These are phyloP conservation scores for Microbotryum lychnidis-dioicae DNA, from an alignment of 1,284 basidiomycete species.

Conservation along the genomic window DNA sequence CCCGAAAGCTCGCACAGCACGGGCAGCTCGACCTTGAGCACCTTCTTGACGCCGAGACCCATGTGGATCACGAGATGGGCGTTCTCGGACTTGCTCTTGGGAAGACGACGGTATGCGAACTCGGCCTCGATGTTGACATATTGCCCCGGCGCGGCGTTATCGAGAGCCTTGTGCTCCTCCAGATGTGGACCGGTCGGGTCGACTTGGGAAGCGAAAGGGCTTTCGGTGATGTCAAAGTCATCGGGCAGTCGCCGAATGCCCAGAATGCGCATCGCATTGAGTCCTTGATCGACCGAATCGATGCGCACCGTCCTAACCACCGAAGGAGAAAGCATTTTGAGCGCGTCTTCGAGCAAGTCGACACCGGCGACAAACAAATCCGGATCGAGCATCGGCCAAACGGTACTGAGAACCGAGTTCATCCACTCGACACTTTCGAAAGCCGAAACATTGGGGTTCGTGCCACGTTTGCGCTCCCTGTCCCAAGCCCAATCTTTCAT, in stretches of 20 bases:
- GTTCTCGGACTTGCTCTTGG: neutral
- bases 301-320: conserved; percentile 1
- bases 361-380: conserved; percentile 7
- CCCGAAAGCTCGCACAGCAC: neutral
- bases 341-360: conserved; percentile 16
- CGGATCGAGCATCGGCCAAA: conserved; percentile 14
- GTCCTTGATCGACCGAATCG: conserved; percentile 4
- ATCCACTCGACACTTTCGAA: conserved; percentile 14
- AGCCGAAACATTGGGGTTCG: neutral
- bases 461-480: neutral
- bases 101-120: conserved; percentile 4
- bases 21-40: conserved; percentile 3
- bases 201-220: neutral
- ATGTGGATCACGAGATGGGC: conserved; percentile 1
- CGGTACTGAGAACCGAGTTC: neutral
- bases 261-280: conserved; percentile 2
- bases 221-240: neutral
- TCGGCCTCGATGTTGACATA: conserved; percentile 3
- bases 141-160: neutral
- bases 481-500: conserved; percentile 3
- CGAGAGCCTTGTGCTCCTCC: neutral
- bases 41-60: conserved; percentile 2
- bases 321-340: conserved; percentile 4
- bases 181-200: neutral
- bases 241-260: neutral